A percentile compares a stretch with the other conserved stretches of the same genome.
phyloP scores from a whole-genome alignment of 2,329 filamentous ascomycete genomes.

The Ophiostoma triangulosporum region DNA sequence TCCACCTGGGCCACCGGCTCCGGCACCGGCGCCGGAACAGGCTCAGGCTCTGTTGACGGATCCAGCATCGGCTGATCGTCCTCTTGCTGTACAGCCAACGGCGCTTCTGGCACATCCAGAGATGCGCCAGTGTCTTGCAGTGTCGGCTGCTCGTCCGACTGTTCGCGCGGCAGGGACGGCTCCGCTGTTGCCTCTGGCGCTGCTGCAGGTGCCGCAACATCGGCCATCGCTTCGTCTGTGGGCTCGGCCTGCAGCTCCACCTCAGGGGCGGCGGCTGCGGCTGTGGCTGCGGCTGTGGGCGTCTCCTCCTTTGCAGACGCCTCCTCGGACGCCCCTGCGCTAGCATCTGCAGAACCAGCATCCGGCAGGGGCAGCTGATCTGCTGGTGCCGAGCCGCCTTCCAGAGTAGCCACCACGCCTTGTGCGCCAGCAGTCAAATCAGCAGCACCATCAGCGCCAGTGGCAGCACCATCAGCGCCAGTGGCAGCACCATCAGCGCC shows the following conservation, averaged over 20 bases:
- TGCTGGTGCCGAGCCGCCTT: not conserved
- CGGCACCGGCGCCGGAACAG: not conserved
- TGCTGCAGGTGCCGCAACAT: not conserved
- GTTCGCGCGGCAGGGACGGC: not conserved
- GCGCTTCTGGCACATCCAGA: not conserved
- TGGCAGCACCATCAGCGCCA: too few species aligned
- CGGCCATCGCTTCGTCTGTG: conserved; percentile 5
- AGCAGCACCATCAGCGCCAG: too few species aligned
- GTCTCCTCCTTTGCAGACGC: not conserved
- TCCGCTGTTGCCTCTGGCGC: not conserved
- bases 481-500: too few species aligned
- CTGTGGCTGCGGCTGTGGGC: too few species aligned
- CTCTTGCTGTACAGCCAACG: not conserved
- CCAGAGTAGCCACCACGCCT: too few species aligned
- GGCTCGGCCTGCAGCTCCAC: conserved; percentile 3
- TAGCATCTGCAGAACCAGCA: not conserved
- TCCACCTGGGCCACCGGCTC: not conserved
- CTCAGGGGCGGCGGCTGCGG: not conserved
- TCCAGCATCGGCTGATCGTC: conserved; percentile 9
- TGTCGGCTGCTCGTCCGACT: not conserved
- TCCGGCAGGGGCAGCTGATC: conserved; percentile 3
- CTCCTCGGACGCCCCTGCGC: not conserved
- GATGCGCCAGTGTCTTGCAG: not conserved
- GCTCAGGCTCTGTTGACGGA: not conserved
- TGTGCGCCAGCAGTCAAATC: too few species aligned